Evolutionary conservation across 208 protist species (phyloP).

Genomic region (Wallacemonas sp.): DNA sequence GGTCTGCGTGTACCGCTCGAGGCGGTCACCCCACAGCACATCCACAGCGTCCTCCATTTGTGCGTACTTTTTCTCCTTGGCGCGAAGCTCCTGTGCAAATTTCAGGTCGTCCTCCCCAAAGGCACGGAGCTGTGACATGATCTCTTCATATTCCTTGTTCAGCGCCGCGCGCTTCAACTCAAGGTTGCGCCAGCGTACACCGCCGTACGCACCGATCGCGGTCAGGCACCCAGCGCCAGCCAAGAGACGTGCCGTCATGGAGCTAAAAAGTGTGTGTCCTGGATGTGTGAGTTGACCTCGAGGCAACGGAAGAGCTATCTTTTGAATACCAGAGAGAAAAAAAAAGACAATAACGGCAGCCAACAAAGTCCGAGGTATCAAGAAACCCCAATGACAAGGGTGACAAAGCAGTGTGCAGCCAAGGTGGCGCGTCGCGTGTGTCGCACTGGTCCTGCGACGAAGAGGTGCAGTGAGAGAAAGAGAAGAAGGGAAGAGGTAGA

Average conservation of each 20-base stretch:
- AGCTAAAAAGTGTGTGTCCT: not conserved
- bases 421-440: no score
- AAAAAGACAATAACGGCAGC: no score
- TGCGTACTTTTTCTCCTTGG: conserved; percentile 36
- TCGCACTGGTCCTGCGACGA: conserved; percentile 11
- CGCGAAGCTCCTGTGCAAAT: conserved; percentile 33
- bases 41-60: conserved; percentile 61
- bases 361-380: no score
- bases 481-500: conserved; percentile 18
- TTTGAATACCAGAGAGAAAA: not conserved
- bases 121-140: conserved; percentile 39
- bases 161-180: conserved; percentile 56
- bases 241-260: conserved; percentile 37
- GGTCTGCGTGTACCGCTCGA: conserved; percentile 64
- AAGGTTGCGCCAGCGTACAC: conserved; percentile 46
- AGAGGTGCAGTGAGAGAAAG: conserved; percentile 14
- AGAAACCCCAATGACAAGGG: not conserved
- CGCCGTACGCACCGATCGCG: conserved; percentile 32
- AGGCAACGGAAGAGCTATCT: not conserved
- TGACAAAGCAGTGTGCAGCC: not conserved
- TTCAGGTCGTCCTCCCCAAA: conserved; percentile 49
- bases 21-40: conserved; percentile 71
- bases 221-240: conserved; percentile 36
- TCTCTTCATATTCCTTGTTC: conserved; percentile 66
- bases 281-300: no score